Percentiles rank a stretch among this genome's conserved stretches.
Evolutionary conservation across 2,329 filamentous ascomycete species (phyloP).

Genomic region (Thielaviopsis ethacetica): DNA sequence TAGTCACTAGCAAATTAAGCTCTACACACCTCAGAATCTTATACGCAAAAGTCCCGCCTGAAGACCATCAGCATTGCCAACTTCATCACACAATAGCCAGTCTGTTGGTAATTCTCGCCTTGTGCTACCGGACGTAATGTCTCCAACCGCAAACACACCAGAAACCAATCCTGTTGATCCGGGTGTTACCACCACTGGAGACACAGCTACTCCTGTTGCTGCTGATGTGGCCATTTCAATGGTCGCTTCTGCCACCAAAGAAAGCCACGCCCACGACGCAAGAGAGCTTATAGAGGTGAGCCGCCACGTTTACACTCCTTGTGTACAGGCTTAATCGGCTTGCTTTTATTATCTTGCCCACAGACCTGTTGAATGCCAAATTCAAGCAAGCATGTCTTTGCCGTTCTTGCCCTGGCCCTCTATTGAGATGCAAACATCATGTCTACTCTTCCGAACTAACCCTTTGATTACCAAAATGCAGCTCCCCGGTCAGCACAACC

Average conservation of each 20-base stretch:
- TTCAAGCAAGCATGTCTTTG: not conserved
- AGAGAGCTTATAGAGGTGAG: not conserved
- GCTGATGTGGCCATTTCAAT: not conserved
- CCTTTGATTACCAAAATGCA: not conserved
- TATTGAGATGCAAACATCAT: not conserved
- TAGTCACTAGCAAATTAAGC: no score
- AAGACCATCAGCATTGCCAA: not conserved
- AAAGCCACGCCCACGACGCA: not conserved
- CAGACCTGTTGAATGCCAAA: not conserved
- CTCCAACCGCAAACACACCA: not conserved
- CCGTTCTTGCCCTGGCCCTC: not conserved
- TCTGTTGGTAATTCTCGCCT: not conserved
- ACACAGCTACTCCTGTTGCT: not conserved
- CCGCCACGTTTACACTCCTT: not conserved
- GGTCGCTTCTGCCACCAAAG: not conserved
- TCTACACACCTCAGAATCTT: no score
- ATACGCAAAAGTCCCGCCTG: not conserved
- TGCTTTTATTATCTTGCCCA: not conserved
- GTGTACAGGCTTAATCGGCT: not conserved
- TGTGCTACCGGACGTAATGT: not conserved
- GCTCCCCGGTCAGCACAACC: constrained; percentile 1
- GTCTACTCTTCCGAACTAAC: not conserved
- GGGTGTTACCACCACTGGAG: not conserved
- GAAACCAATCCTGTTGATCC: not conserved
- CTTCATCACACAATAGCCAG: not conserved